A percentile compares a stretch with the other conserved stretches of the same genome.
Evolutionary conservation across 73 alveolate species (phyloP).

Genomic region (Paramecium caudatum): DNA sequence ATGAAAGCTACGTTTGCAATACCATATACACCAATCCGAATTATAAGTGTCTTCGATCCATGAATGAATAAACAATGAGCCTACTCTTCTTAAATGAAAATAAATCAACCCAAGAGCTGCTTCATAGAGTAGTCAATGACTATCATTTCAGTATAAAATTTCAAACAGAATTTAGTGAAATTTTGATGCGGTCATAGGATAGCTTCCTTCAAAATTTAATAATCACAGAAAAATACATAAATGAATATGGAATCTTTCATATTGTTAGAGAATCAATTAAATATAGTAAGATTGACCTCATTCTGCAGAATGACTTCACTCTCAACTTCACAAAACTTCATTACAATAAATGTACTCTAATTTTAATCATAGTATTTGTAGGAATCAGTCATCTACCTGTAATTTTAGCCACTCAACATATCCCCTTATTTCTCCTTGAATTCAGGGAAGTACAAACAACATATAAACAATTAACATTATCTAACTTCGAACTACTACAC

Average conservation of each 20-base stretch:
- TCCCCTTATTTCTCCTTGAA: not conserved
- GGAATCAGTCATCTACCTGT: not conserved
- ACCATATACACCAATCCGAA: slow-evolving; percentile 20
- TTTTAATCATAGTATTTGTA: not conserved
- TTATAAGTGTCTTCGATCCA: slow-evolving; percentile 6
- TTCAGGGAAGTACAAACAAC: not conserved
- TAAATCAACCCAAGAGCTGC: not conserved
- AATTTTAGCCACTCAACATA: slow-evolving; percentile 10
- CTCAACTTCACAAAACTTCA: slow-evolving; percentile 18
- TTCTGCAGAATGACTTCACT: slow-evolving; percentile 21
- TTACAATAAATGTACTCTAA: slow-evolving; percentile 1
- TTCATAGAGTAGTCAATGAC: slow-evolving; percentile 19
- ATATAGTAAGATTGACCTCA: not conserved
- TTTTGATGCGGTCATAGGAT: slow-evolving; percentile 40
- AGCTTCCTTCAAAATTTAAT: not conserved
- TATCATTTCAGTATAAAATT: slow-evolving; percentile 15
- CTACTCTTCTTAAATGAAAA: not conserved
- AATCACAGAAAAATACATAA: slow-evolving; percentile 7
- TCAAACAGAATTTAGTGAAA: not conserved
- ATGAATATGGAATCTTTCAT: slow-evolving; percentile 33
- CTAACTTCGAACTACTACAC: slow-evolving; percentile 11
- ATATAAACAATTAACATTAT: not conserved
- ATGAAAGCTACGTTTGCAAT: not conserved
- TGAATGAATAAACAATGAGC: slow-evolving; percentile 21
- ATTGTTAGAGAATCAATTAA: slow-evolving; percentile 1